Evolutionary conservation across 2,329 filamentous ascomycete species (phyloP).

Genomic region (Talaromyces pinophilus): DNA sequence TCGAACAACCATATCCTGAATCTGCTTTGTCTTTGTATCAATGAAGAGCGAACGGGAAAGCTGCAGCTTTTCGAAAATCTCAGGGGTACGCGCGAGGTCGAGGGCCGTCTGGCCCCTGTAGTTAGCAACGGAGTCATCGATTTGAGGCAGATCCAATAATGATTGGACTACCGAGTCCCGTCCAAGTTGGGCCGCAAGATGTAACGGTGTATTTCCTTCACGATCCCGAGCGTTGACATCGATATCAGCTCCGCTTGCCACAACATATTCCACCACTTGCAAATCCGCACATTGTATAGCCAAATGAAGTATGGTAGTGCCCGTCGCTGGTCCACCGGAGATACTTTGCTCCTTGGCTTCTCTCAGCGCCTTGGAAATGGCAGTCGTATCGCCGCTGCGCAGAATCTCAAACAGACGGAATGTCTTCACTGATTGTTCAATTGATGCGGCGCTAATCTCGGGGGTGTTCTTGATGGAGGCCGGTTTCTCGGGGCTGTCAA

Average conservation of each 20-base stretch:
- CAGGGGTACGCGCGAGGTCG: slow-evolving; percentile 85
- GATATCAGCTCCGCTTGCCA: slow-evolving; percentile 70
- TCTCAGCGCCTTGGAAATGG: slow-evolving; percentile 79
- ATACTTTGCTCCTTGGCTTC: slow-evolving; percentile 56
- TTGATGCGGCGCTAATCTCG: slow-evolving; percentile 47
- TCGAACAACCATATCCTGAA: slow-evolving; percentile 73
- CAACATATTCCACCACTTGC: slow-evolving; percentile 89
- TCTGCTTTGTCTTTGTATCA: slow-evolving; percentile 78
- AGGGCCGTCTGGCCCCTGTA: slow-evolving; percentile 80
- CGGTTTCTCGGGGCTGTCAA: slow-evolving; percentile 26
- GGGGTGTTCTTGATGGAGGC: slow-evolving; percentile 11
- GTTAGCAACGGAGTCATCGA: slow-evolving; percentile 88
- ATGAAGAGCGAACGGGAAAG: slow-evolving; percentile 86
- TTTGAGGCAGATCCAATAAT: slow-evolving; percentile 75
- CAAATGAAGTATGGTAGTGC: slow-evolving; percentile 84
- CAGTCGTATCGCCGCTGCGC: slow-evolving; percentile 83
- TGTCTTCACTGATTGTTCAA: slow-evolving; percentile 91
- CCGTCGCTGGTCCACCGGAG: slow-evolving; percentile 45
- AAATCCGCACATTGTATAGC: slow-evolving; percentile 94
- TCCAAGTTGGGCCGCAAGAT: slow-evolving; percentile 81
- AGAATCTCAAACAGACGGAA: slow-evolving; percentile 94
- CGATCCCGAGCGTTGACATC: slow-evolving; percentile 89
- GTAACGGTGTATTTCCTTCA: slow-evolving; percentile 91
- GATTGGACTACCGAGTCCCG: slow-evolving; percentile 78
- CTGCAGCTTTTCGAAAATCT: slow-evolving; percentile 94